These are phyloP conservation scores for Parsonsia alboflavescens DNA, from an alignment of 257 asterid genomes.

Conservation along the genomic window DNA sequence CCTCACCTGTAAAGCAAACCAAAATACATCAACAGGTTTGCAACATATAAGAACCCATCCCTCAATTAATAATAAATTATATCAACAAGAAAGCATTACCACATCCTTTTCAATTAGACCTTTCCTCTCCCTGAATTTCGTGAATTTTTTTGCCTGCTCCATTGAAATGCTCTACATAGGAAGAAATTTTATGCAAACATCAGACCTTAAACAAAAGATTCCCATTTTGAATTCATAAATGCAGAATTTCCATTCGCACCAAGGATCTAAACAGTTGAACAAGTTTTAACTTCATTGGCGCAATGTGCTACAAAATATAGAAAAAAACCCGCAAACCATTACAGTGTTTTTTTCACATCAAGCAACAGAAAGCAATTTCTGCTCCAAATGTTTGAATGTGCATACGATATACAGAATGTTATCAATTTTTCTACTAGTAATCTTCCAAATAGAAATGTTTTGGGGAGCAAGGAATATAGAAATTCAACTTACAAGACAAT, in stretches of 20 bases:
- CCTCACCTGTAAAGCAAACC: constrained; percentile 64
- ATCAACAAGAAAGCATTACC: constrained; percentile 37
- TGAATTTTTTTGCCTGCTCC: constrained; percentile 82
- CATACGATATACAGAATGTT: not conserved
- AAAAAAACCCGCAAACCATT: not conserved
- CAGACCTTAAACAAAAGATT: not conserved
- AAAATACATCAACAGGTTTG: not conserved
- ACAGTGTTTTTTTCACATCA: not conserved
- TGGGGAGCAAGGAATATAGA: not conserved
- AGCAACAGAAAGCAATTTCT: not conserved
- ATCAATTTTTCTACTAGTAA: not conserved
- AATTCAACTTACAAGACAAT: not conserved
- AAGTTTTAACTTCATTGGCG: not conserved
- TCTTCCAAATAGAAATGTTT: not conserved
- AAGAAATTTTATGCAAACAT: constrained; percentile 2
- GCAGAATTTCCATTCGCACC: not conserved
- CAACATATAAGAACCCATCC: not conserved
- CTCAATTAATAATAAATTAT: not conserved
- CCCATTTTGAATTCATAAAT: not conserved
- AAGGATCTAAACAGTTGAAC: not conserved
- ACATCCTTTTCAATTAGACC: constrained; percentile 96
- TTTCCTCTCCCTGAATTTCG: constrained; percentile 97
- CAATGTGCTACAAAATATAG: not conserved
- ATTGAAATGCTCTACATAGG: constrained; percentile 64
- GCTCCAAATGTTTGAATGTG: not conserved